Base-by-base conservation (phyloP, 164 flowering plant species). In the Buxus sempervirens region DNA sequence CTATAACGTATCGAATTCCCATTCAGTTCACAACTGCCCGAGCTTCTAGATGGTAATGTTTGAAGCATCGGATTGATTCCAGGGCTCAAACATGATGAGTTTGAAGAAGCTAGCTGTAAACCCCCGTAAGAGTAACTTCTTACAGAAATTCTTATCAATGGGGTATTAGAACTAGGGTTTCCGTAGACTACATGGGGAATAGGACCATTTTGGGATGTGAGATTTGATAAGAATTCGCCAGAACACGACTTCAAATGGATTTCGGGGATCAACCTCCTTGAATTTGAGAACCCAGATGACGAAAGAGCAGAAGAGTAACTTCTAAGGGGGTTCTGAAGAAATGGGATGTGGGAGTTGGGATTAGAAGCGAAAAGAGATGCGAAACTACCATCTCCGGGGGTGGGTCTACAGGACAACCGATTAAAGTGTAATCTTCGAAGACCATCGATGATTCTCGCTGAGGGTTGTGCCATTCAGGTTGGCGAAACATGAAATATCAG, bases 401-500 rank as follows among this genome's bases (percentile, higher is more conserved):
- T 67, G 63, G 28, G 68, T 45, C 58, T 59, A n/a, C n/a, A n/a
- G 24, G 58, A 63, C 24, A 24, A 28, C 51, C 26, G 65, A 62
- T 38, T 63, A 57, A 16, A 54, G 26, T 60, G 80, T 7, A 77
- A 64, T 59, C 66, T 72, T 56, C 58, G 72, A 18, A 83, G 77
- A 45, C 76, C 76, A 41, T 58, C 53, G 59, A 71, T 63, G 63
- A 81, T 58, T 66, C 68, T 72, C 14, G 65, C 58, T 5, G 83
- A 71, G 48, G 80, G 77, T 72, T 76, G 78, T 23, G 82, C 75
- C 85, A 84, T 82, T 64, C 63, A 20, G 28, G 26, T 9, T 53
- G 0, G 20, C 5, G 61, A 58, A 32, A 58, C 36, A 58, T 9
- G 19, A 9, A 0, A 7, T n/a, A n/a, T 58, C 61, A 58, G 38